Evolutionary conservation across 176 grass and related monocot genomes (phyloP).

Genomic region (Oryza australiensis): DNA sequence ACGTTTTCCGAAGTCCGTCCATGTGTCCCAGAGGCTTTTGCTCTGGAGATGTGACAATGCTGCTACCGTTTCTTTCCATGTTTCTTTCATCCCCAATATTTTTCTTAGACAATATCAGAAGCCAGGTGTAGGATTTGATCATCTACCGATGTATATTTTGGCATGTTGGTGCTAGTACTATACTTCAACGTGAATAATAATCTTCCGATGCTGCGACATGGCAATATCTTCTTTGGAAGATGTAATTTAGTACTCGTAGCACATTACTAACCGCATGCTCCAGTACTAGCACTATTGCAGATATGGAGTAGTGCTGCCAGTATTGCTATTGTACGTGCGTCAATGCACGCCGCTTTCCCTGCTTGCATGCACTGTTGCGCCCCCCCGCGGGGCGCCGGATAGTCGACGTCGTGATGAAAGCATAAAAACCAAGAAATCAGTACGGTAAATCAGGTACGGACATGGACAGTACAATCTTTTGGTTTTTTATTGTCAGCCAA

Average conservation of each 20-base stretch:
- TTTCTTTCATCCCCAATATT: neutral
- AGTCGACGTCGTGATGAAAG: constrained; percentile 3
- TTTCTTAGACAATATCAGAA: neutral
- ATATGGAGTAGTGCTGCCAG: neutral
- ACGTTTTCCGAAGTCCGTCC: neutral
- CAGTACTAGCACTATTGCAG: neutral
- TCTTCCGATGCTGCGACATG: neutral
- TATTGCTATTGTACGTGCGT: neutral
- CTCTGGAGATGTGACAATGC: neutral
- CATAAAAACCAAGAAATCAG: neutral
- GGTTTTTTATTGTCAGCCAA: neutral
- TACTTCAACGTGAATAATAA: neutral
- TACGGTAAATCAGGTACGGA: neutral
- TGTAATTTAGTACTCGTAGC: neutral
- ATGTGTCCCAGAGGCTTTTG: neutral
- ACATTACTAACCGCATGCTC: neutral
- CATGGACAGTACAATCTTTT: neutral
- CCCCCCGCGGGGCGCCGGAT: too few relatives aligned
- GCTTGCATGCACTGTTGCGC: neutral
- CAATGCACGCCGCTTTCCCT: neutral
- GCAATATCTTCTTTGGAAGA: constrained; percentile 23
- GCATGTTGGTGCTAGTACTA: neutral
- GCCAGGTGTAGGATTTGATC: neutral
- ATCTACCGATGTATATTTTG: neutral
- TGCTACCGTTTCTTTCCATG: neutral